A percentile compares a stretch with the other conserved stretches of the same genome.
These are phyloP conservation scores for Backusella morwellensis DNA, from an alignment of 192 early-diverging fungal genomes.

Conservation along the genomic window DNA sequence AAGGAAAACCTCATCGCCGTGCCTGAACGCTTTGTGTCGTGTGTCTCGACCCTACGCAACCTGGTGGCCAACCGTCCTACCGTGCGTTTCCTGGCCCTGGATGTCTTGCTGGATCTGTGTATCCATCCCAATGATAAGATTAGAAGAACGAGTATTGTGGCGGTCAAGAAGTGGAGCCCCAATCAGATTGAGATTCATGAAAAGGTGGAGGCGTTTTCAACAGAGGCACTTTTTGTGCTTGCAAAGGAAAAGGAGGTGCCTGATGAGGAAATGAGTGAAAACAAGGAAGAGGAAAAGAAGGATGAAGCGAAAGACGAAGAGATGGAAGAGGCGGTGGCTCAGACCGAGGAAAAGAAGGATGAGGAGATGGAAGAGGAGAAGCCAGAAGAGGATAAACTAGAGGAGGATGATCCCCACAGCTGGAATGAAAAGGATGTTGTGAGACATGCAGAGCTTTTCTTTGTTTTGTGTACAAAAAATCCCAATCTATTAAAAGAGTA, in stretches of 20 bases:
- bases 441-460: conserved; percentile 69
- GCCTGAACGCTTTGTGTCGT: conserved; percentile 39
- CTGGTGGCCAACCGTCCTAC: conserved; percentile 57
- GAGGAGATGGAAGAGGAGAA: conserved; percentile 9
- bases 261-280: conserved; percentile 7
- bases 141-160: conserved; percentile 59
- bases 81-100: conserved; percentile 48
- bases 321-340: not conserved
- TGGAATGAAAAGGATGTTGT: conserved; percentile 65
- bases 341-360: not conserved
- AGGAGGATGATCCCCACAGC: conserved; percentile 7
- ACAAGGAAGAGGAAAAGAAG: not conserved
- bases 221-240: conserved; percentile 24
- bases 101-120: conserved; percentile 55
- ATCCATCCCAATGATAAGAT: conserved; percentile 43
- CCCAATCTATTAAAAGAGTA: conserved; percentile 65
- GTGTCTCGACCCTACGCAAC: conserved; percentile 58
- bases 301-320: not conserved
- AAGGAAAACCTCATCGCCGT: conserved; percentile 34
- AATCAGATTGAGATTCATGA: conserved; percentile 43
- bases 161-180: conserved; percentile 58
- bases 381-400: not conserved
- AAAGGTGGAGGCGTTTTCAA: conserved; percentile 49
- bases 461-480: conserved; percentile 74
- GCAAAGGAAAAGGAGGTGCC: conserved; percentile 12